Conservation (phyloP, 2,329 filamentous ascomycete genomes). For the Aspergillus fumigatus region DNA sequence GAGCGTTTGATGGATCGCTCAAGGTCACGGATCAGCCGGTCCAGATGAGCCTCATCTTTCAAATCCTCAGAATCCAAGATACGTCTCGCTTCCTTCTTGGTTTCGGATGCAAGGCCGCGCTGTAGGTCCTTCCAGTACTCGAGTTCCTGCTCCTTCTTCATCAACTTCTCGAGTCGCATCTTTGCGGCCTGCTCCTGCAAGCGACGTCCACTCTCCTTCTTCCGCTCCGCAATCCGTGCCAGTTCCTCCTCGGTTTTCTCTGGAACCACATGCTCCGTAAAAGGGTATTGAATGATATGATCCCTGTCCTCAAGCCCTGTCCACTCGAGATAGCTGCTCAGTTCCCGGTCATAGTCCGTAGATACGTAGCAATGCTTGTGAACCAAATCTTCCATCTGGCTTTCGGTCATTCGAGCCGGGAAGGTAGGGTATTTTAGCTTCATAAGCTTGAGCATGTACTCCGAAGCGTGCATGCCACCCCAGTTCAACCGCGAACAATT, state of each 20-base stretch:
- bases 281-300: conserved; percentile 86
- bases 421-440: conserved; percentile 89
- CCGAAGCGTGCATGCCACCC: conserved; percentile 84
- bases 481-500: conserved; percentile 90
- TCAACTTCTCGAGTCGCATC: conserved; percentile 91
- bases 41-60: conserved; percentile 82
- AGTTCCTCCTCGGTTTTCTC: conserved; percentile 96
- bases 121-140: conserved; percentile 90
- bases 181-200: conserved; percentile 95
- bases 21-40: conserved; percentile 79
- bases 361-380: conserved; percentile 87
- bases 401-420: conserved; percentile 76
- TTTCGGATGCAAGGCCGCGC: conserved; percentile 64
- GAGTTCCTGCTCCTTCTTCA: conserved; percentile 91
- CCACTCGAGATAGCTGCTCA: conserved; percentile 79
- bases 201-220: conserved; percentile 87
- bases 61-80: conserved; percentile 86
- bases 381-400: conserved; percentile 83
- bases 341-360: conserved; percentile 73
- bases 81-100: conserved; percentile 85
- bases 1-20: conserved; percentile 87
- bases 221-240: conserved; percentile 81
- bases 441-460: conserved; percentile 87
- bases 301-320: conserved; percentile 86
- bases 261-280: conserved; percentile 79